phyloP scores from a whole-genome alignment of 345 rosid species.

The Populus euphratica region DNA sequence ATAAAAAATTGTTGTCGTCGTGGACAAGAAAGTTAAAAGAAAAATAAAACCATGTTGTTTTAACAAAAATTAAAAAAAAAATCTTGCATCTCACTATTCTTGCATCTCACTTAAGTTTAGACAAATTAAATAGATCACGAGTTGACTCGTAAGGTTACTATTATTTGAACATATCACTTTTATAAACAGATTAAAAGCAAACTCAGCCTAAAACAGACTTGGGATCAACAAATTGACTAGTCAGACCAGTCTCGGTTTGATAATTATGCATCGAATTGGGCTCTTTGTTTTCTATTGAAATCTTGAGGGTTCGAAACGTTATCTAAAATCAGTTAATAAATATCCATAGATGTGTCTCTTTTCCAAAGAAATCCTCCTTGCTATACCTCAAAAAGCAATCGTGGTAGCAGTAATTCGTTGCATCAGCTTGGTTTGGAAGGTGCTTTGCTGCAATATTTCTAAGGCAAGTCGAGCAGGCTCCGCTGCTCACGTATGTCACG shows the following conservation, averaged over 20 bases:
- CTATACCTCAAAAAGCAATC: slow-evolving; percentile 62
- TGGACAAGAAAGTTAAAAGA: too few relatives aligned
- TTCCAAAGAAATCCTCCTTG: slow-evolving; percentile 37
- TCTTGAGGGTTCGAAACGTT: slow-evolving; percentile 50
- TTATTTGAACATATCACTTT: too few relatives aligned
- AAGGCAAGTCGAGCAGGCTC: slow-evolving; percentile 55
- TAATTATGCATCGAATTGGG: slow-evolving; percentile 31
- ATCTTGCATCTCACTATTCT: too few relatives aligned
- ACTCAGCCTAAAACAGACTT: too few relatives aligned
- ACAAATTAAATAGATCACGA: too few relatives aligned
- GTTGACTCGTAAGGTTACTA: too few relatives aligned
- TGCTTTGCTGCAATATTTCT: slow-evolving; percentile 49
- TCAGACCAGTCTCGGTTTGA: slow-evolving; percentile 51
- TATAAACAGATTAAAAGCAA: too few relatives aligned
- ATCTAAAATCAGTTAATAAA: slow-evolving; percentile 47
- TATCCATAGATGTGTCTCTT: slow-evolving; percentile 50
- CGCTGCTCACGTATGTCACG: slow-evolving; percentile 46
- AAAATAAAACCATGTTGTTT: too few relatives aligned
- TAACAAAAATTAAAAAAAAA: too few relatives aligned
- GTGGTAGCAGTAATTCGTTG: slow-evolving; percentile 61
- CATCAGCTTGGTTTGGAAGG: slow-evolving; percentile 49
- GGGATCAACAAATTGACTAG: too few relatives aligned
- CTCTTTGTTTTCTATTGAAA: slow-evolving; percentile 50
- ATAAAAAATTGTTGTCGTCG: too few relatives aligned
- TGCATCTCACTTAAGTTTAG: too few relatives aligned